Percentiles rank a stretch among this genome's conserved stretches.
Evolutionary conservation across 345 rosid genomes (phyloP).

Genomic region (Gossypium mustelinum): DNA sequence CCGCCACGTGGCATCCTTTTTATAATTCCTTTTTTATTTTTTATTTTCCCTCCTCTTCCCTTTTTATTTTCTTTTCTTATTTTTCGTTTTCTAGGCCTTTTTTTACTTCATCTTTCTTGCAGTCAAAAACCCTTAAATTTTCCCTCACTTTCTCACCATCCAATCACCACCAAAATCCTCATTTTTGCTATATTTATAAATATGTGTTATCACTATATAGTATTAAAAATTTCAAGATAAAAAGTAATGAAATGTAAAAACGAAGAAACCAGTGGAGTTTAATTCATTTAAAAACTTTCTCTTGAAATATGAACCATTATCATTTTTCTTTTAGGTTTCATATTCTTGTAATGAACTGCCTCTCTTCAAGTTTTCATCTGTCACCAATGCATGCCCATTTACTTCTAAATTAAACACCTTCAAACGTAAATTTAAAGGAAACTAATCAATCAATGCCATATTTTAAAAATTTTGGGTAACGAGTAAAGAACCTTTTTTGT

Average conservation of each 20-base stretch:
- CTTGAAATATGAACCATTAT: background rate
- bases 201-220: background rate
- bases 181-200: background rate
- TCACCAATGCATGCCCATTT: background rate
- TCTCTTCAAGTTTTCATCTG: background rate
- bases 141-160: too few species aligned
- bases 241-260: background rate
- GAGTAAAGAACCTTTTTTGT: background rate
- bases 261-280: background rate
- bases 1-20: too few species aligned
- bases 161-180: too few species aligned
- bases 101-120: too few species aligned
- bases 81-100: too few species aligned
- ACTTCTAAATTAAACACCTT: background rate
- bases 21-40: too few species aligned
- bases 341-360: background rate
- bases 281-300: background rate
- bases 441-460: background rate
- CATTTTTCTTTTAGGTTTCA: background rate
- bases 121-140: too few species aligned
- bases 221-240: background rate
- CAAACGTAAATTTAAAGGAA: background rate
- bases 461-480: background rate
- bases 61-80: too few species aligned
- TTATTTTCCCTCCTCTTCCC: too few species aligned